Conservation (phyloP, 148 eudicot species). For the Gaultheria prostrata region DNA sequence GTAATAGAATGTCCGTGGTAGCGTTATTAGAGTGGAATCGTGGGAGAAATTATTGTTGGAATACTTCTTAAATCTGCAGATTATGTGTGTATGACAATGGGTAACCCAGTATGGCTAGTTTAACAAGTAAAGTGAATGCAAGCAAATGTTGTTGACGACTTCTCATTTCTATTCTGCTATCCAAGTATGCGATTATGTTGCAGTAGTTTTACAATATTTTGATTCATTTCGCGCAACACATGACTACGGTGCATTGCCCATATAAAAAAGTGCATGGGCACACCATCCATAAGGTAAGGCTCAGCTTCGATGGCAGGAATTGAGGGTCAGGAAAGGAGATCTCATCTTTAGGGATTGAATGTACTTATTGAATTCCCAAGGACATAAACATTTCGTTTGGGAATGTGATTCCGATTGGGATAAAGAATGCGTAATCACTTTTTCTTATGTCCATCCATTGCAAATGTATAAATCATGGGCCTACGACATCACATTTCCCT, state of each 20-base stretch:
- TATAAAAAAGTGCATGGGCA: not conserved
- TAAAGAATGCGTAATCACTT: not conserved
- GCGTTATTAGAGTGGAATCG: constrained; percentile 2
- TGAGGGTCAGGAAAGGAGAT: too few species aligned
- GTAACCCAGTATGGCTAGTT: not conserved
- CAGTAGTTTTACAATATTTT: not conserved
- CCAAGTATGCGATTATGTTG: not conserved
- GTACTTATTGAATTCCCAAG: too few species aligned
- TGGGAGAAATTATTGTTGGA: not conserved
- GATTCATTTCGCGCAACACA: not conserved
- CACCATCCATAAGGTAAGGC: not conserved
- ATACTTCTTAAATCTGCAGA: not conserved
- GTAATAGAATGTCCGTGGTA: not conserved
- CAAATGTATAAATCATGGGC: too few species aligned
- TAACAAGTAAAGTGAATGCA: not conserved
- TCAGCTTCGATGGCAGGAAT: too few species aligned
- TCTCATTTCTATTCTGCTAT: not conserved
- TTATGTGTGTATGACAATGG: not conserved
- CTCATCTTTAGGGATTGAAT: too few species aligned
- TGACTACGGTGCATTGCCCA: not conserved
- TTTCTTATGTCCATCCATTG: not conserved
- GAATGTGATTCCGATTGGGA: not conserved
- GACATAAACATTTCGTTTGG: too few species aligned
- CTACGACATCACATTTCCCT: too few species aligned
- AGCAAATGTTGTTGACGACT: not conserved